Evolutionary conservation across 2,329 filamentous ascomycete genomes (phyloP).

Genomic region (Fusarium longipes): DNA sequence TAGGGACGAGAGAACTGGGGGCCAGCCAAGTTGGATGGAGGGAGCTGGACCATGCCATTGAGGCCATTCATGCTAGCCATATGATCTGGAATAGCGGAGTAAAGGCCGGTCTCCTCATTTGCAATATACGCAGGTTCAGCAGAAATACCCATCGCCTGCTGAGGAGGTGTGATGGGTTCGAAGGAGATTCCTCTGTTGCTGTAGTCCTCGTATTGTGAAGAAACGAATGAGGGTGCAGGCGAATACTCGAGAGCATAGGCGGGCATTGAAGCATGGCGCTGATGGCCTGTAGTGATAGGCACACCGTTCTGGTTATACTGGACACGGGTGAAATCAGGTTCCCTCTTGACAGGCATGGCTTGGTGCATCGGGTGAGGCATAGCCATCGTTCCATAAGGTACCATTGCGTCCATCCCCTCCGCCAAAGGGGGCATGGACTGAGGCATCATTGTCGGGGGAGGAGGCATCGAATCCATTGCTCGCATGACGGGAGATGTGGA

Average conservation of each 20-base stretch:
- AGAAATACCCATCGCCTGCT: slow-evolving; percentile 83
- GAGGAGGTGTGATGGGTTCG: slow-evolving; percentile 95
- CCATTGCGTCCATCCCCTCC: slow-evolving; percentile 78
- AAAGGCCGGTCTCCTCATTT: slow-evolving; percentile 96
- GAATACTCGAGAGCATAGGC: slow-evolving; percentile 96
- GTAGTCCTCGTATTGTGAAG: slow-evolving; percentile 98
- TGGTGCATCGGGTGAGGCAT: slow-evolving; percentile 77
- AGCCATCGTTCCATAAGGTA: slow-evolving; percentile 73
- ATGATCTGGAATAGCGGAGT: slow-evolving; percentile 93
- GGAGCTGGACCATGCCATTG: slow-evolving; percentile 91
- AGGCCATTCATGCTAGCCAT: slow-evolving; percentile 77
- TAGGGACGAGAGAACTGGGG: slow-evolving; percentile 83
- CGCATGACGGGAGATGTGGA: slow-evolving; percentile 90
- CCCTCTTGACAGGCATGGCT: slow-evolving; percentile 81
- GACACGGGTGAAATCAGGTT: slow-evolving; percentile 82
- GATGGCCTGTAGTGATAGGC: slow-evolving; percentile 83
- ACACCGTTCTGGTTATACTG: slow-evolving; percentile 95
- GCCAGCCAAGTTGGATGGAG: slow-evolving; percentile 83
- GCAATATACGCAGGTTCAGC: slow-evolving; percentile 96
- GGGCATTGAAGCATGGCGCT: slow-evolving; percentile 98
- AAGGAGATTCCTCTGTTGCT: slow-evolving; percentile 96
- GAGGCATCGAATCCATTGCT: slow-evolving; percentile 93
- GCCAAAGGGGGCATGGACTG: slow-evolving; percentile 67
- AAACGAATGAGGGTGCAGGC: slow-evolving; percentile 95
- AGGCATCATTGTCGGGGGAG: slow-evolving; percentile 84